phyloP scores from a whole-genome alignment of 2,329 filamentous ascomycete genomes.

The Lachnum nothofagi region DNA sequence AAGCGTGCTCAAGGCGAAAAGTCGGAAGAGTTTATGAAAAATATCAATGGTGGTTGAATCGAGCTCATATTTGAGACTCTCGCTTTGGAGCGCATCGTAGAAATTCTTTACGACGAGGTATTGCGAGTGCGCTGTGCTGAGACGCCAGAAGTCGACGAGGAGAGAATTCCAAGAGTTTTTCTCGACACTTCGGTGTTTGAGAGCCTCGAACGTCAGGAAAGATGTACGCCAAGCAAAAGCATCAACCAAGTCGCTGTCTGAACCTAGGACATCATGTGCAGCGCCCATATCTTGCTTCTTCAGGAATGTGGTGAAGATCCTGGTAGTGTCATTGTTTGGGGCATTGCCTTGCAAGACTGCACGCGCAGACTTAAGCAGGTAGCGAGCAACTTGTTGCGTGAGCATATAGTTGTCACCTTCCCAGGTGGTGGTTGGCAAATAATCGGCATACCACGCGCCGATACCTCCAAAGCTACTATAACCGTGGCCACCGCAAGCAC shows the following conservation, averaged over 20 bases:
- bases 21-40: slow-evolving; percentile 62
- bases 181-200: slow-evolving; percentile 68
- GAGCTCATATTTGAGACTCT: slow-evolving; percentile 47
- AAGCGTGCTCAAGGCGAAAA: slow-evolving; percentile 61
- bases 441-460: slow-evolving; percentile 68
- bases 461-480: slow-evolving; percentile 74
- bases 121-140: slow-evolving; percentile 69
- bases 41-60: slow-evolving; percentile 53
- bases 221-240: slow-evolving; percentile 73
- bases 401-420: slow-evolving; percentile 79
- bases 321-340: slow-evolving; percentile 62
- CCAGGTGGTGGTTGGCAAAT: slow-evolving; percentile 56
- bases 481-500: slow-evolving; percentile 72
- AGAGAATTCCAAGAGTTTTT: slow-evolving; percentile 74
- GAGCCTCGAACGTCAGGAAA: slow-evolving; percentile 69
- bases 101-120: slow-evolving; percentile 77
- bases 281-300: slow-evolving; percentile 63
- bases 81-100: slow-evolving; percentile 60
- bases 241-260: slow-evolving; percentile 64
- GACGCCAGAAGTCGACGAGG: slow-evolving; percentile 71
- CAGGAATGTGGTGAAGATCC: slow-evolving; percentile 61
- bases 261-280: slow-evolving; percentile 68
- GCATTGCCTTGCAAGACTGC: slow-evolving; percentile 61
- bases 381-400: slow-evolving; percentile 72
- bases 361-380: slow-evolving; percentile 70